phyloP scores from a whole-genome alignment of 2,329 filamentous ascomycete genomes.

The Exophiala calicioides region DNA sequence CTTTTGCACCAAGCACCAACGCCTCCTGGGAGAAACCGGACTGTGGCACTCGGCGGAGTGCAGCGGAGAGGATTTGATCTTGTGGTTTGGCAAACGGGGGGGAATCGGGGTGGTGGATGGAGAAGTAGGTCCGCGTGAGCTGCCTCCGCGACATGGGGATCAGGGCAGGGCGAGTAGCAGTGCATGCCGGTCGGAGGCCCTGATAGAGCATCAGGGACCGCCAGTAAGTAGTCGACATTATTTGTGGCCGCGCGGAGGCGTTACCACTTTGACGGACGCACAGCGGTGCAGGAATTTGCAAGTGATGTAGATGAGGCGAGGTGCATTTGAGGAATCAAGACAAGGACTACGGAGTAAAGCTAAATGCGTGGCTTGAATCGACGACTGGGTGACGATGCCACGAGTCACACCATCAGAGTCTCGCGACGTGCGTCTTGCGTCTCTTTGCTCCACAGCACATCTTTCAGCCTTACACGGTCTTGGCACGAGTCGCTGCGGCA shows the following conservation, averaged over 20 bases:
- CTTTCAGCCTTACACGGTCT: no score
- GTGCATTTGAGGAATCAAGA: no score
- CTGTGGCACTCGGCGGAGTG: constrained; percentile 73
- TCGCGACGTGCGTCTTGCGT: no score
- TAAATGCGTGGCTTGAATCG: no score
- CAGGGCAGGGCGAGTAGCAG: neutral
- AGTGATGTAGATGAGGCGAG: constrained; percentile 6
- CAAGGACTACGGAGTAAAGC: no score
- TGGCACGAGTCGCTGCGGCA: no score
- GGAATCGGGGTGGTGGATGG: constrained; percentile 65
- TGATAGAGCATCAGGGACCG: neutral
- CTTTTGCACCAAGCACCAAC: constrained; percentile 74
- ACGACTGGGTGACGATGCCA: no score
- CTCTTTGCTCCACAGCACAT: no score
- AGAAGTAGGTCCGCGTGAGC: constrained; percentile 61
- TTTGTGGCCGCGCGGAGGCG: no score
- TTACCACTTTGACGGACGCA: no score
- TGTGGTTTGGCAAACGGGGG: constrained; percentile 69
- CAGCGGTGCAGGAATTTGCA: neutral
- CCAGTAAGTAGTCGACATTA: neutral
- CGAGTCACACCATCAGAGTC: no score
- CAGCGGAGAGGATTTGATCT: constrained; percentile 75
- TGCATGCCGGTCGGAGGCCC: neutral
- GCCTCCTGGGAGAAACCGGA: constrained; percentile 79
- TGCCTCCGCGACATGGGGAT: neutral